Percentiles rank a stretch among this genome's conserved stretches.
Conservation (phyloP, 176 grass and related monocot genomes). For the Thalia dealbata region DNA sequence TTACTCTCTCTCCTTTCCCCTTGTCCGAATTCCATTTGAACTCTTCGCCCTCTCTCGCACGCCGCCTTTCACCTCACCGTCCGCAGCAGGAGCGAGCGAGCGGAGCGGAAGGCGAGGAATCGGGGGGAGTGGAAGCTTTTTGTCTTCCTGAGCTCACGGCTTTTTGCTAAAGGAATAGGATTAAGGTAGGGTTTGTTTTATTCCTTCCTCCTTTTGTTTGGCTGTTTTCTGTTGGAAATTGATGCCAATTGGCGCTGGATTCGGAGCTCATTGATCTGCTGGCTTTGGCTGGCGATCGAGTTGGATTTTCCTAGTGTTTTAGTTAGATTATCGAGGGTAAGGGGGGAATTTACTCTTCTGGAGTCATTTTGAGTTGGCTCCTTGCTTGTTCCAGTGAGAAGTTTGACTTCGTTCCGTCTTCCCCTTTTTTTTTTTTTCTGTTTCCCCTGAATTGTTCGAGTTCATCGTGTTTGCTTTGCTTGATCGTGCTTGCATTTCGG, state of each 20-base stretch:
- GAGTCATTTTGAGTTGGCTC: neutral
- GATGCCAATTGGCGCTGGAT: neutral
- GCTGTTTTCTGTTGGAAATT: neutral
- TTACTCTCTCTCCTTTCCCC: neutral
- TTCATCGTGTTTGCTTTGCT: neutral
- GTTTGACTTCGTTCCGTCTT: neutral
- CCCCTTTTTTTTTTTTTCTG: neutral
- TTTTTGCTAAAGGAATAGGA: neutral
- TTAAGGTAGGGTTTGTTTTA: neutral
- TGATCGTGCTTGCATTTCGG: neutral
- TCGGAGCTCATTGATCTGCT: neutral
- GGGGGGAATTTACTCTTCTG: neutral
- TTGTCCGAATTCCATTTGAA: conserved; percentile 3
- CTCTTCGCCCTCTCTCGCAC: neutral
- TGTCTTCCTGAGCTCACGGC: neutral
- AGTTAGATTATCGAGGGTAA: neutral
- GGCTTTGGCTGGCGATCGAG: neutral
- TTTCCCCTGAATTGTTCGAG: neutral
- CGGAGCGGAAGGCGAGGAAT: neutral
- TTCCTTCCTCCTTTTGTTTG: neutral
- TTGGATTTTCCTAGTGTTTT: neutral
- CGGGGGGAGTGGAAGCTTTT: neutral
- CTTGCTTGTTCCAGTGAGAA: neutral
- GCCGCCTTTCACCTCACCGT: neutral
- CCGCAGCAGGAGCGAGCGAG: neutral